Evolutionary conservation across 306 rosid species (phyloP).

Genomic region (Cajanus cajan): DNA sequence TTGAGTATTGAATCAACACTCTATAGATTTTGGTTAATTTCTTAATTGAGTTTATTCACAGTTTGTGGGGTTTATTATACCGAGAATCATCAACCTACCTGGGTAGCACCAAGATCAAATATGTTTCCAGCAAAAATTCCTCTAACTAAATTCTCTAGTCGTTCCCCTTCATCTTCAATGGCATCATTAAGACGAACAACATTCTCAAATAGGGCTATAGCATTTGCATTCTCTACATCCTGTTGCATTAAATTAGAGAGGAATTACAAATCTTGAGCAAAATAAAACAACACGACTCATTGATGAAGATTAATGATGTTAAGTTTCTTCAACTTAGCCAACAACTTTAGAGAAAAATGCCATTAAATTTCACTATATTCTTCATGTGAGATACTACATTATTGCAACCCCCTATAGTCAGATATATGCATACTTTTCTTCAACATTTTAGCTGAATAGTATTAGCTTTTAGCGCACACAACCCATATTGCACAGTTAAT

Average conservation of each 20-base stretch:
- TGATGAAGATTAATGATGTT: background rate
- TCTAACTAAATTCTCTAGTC: conserved; percentile 75
- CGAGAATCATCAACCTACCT: conserved; percentile 47
- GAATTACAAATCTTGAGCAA: background rate
- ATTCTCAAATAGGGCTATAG: conserved; percentile 66
- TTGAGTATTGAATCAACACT: background rate
- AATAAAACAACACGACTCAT: conserved; percentile 22
- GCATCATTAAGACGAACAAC: conserved; percentile 74
- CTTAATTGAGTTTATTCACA: background rate
- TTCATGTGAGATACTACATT: conserved; percentile 14
- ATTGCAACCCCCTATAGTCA: background rate
- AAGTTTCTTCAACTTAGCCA: conserved; percentile 22
- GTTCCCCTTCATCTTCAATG: conserved; percentile 80
- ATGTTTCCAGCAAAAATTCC: conserved; percentile 95
- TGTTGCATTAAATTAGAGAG: conserved; percentile 22
- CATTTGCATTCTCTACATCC: conserved; percentile 95
- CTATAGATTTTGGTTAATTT: background rate
- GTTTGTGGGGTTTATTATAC: background rate
- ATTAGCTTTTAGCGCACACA: background rate
- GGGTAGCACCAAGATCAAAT: conserved; percentile 94
- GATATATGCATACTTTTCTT: conserved; percentile 8
- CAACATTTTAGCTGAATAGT: background rate
- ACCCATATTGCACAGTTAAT: background rate
- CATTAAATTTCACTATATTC: background rate
- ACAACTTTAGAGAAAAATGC: background rate